Conservation (phyloP, 2,329 filamentous ascomycete genomes). For the Colletotrichum sp. region DNA sequence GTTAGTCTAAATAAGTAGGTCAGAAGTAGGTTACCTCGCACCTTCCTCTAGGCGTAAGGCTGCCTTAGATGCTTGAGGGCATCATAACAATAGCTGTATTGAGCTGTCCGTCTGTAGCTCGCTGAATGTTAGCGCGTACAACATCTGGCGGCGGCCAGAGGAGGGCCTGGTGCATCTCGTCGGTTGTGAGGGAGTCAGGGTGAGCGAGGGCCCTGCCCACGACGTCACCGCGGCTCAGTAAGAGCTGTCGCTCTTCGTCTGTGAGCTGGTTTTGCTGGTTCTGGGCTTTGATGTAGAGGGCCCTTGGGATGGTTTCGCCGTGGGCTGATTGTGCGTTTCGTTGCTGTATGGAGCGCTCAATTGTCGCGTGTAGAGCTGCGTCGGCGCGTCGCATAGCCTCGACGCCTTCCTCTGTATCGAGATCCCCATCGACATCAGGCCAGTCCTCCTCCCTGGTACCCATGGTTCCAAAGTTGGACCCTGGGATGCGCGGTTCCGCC, state of each 20-base stretch:
- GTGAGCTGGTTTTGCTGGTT: constrained; percentile 20
- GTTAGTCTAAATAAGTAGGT: no score
- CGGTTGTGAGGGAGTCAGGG: constrained; percentile 11
- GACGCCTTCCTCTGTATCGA: not conserved
- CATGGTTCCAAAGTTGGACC: not conserved
- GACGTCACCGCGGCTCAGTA: constrained; percentile 22
- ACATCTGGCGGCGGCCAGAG: constrained; percentile 14
- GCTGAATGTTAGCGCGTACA: constrained; percentile 1
- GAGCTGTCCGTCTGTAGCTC: not conserved
- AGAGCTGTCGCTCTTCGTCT: constrained; percentile 12
- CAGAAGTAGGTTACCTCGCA: no score
- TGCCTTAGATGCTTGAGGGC: no score
- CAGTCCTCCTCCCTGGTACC: not conserved
- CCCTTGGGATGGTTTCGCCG: not conserved
- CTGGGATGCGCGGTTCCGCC: not conserved
- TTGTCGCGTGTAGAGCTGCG: not conserved
- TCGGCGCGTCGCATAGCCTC: not conserved
- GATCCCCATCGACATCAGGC: not conserved
- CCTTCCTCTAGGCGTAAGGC: no score
- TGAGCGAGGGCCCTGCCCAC: constrained; percentile 17
- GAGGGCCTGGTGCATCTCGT: constrained; percentile 13
- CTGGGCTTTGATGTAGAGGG: constrained; percentile 21
- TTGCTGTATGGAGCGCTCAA: not conserved
- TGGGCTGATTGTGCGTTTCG: not conserved
- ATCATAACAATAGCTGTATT: no score